Percentiles rank a stretch among this genome's conserved stretches.
These are phyloP conservation scores for Pseudogymnoascus sp. DNA, from an alignment of 2,329 filamentous ascomycete species.

Conservation along the genomic window DNA sequence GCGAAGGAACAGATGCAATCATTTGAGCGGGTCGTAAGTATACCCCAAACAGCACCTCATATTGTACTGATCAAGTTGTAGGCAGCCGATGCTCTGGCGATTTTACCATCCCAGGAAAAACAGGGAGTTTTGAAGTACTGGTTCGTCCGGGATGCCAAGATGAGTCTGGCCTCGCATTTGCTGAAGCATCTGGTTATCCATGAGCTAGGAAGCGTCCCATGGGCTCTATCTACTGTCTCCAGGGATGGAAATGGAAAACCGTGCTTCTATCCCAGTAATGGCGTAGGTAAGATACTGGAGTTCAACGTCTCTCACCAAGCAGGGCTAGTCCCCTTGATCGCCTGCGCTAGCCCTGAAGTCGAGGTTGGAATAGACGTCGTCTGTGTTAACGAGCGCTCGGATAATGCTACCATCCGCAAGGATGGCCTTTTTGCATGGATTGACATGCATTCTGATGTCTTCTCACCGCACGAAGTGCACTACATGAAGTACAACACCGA, in stretches of 20 bases:
- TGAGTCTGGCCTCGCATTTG: conserved; percentile 62
- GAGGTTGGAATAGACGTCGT: conserved; percentile 69
- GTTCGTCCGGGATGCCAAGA: conserved; percentile 63
- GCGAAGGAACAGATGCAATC: conserved; percentile 29
- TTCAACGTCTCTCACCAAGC: conserved; percentile 79
- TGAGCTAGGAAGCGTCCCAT: conserved; percentile 48
- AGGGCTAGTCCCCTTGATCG: conserved; percentile 61
- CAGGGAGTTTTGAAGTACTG: conserved; percentile 50
- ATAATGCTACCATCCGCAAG: conserved; percentile 45
- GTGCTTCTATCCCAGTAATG: conserved; percentile 27
- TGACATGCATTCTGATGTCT: conserved; percentile 63
- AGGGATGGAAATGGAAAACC: conserved; percentile 42
- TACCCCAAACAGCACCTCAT: not conserved
- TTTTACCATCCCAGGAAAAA: conserved; percentile 48
- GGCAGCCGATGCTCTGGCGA: conserved; percentile 45
- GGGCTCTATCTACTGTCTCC: conserved; percentile 48
- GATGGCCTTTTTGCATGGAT: conserved; percentile 60
- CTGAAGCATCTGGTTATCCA: conserved; percentile 64
- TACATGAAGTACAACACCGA: conserved; percentile 45
- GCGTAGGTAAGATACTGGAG: conserved; percentile 1
- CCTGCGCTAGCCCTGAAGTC: conserved; percentile 26
- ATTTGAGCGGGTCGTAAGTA: not conserved
- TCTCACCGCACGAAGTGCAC: conserved; percentile 51
- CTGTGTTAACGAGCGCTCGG: conserved; percentile 60
- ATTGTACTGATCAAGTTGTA: conserved; percentile 22